Evolutionary conservation across 2,329 filamentous ascomycete species (phyloP).

Genomic region (Alternaria triticimaculans): DNA sequence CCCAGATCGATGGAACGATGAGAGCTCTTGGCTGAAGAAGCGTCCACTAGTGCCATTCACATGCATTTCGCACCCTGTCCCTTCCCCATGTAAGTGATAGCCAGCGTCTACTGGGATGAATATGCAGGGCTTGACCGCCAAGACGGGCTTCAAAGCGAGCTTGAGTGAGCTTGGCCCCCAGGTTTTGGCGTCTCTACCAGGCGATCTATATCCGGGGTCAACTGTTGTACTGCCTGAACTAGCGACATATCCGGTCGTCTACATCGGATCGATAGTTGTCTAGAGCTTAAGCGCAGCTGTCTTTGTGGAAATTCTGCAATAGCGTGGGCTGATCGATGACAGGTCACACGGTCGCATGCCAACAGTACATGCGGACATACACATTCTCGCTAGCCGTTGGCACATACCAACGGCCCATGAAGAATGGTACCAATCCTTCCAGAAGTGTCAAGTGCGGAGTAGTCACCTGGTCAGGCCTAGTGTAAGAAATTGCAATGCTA

Average conservation of each 20-base stretch:
- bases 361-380: slow-evolving; percentile 16
- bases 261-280: slow-evolving; percentile 11
- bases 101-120: slow-evolving; percentile 28
- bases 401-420: slow-evolving; percentile 22
- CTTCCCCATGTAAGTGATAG: slow-evolving; percentile 32
- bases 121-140: slow-evolving; percentile 30
- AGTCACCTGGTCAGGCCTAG: slow-evolving; percentile 35
- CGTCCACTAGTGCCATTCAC: slow-evolving; percentile 25
- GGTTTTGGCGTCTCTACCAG: slow-evolving; percentile 35
- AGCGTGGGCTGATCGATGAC: slow-evolving; percentile 1
- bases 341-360: slow-evolving; percentile 19
- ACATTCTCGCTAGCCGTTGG: slow-evolving; percentile 6
- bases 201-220: slow-evolving; percentile 36
- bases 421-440: slow-evolving; percentile 35
- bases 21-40: slow-evolving; percentile 17
- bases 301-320: not conserved
- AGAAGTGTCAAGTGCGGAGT: slow-evolving; percentile 43
- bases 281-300: slow-evolving; percentile 5
- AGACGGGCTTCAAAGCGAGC: slow-evolving; percentile 24
- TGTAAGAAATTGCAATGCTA: slow-evolving; percentile 38
- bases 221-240: slow-evolving; percentile 35
- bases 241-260: slow-evolving; percentile 23
- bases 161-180: slow-evolving; percentile 42
- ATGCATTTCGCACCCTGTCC: slow-evolving; percentile 24
- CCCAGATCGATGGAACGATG: slow-evolving; percentile 5